phyloP scores from a whole-genome alignment of 2,329 filamentous ascomycete genomes.

The Talaromyces marneffei region DNA sequence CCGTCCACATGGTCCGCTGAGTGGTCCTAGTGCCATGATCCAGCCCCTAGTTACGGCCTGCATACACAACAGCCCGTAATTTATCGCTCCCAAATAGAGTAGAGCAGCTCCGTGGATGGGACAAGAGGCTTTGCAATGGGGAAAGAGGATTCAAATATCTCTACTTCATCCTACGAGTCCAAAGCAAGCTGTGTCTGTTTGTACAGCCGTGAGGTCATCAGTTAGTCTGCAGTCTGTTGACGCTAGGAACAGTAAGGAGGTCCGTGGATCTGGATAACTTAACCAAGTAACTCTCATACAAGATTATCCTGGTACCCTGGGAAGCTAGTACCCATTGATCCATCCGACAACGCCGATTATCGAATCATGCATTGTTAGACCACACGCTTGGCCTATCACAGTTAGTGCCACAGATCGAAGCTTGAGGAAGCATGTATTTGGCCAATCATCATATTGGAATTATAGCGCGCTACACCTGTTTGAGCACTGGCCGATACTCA shows the following conservation, averaged over 20 bases:
- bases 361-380: neutral
- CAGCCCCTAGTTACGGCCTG: neutral
- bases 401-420: neutral
- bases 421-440: neutral
- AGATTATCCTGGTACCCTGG: too few species aligned
- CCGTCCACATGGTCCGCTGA: slow-evolving; percentile 11
- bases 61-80: neutral
- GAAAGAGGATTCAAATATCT: neutral
- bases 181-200: too few species aligned
- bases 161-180: neutral
- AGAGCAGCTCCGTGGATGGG: neutral
- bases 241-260: neutral
- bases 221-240: neutral
- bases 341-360: neutral
- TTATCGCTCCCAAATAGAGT: neutral
- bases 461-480: neutral
- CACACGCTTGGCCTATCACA: neutral
- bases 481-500: neutral
- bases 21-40: neutral
- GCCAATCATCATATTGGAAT: neutral
- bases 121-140: neutral
- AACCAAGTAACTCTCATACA: neutral
- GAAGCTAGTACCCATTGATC: too few species aligned
- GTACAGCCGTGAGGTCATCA: too few species aligned
- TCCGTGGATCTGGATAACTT: too few species aligned